Evolutionary conservation across 2,329 filamentous ascomycete genomes (phyloP).

Genomic region (Westerdykella ornata): DNA sequence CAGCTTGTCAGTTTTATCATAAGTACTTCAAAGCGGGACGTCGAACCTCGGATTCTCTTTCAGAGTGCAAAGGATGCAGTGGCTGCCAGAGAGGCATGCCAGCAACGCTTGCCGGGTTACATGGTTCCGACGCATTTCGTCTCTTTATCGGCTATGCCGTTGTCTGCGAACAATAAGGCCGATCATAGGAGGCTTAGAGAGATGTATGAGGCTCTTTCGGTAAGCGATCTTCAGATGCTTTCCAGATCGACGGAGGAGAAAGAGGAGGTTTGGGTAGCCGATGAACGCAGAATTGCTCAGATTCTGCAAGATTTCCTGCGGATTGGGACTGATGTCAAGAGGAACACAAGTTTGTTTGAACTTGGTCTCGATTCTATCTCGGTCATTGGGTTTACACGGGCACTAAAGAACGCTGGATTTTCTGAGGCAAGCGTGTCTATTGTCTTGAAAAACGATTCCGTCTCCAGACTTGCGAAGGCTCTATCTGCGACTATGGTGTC

Average conservation of each 20-base stretch:
- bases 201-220: conserved; percentile 57
- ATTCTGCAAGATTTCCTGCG: conserved; percentile 51
- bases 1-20: conserved; percentile 70
- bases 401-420: conserved; percentile 59
- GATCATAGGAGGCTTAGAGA: conserved; percentile 63
- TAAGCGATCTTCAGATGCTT: conserved; percentile 56
- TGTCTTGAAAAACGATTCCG: conserved; percentile 54
- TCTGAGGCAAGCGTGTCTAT: conserved; percentile 54
- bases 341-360: conserved; percentile 68
- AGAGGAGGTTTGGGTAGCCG: conserved; percentile 27
- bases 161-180: conserved; percentile 86
- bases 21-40: conserved; percentile 12
- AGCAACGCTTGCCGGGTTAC: conserved; percentile 65
- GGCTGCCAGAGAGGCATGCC: conserved; percentile 51
- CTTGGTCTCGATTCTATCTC: conserved; percentile 85
- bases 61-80: conserved; percentile 14
- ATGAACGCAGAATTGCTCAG: conserved; percentile 46
- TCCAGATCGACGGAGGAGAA: conserved; percentile 12
- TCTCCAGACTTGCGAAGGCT: conserved; percentile 38
- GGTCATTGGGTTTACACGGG: conserved; percentile 61
- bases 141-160: conserved; percentile 62
- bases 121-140: conserved; percentile 89
- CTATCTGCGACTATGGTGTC: conserved; percentile 13
- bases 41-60: conserved; percentile 17
- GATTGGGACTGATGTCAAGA: conserved; percentile 42